Evolutionary conservation across 2,329 filamentous ascomycete genomes (phyloP).

Genomic region (Fusarium sp.): DNA sequence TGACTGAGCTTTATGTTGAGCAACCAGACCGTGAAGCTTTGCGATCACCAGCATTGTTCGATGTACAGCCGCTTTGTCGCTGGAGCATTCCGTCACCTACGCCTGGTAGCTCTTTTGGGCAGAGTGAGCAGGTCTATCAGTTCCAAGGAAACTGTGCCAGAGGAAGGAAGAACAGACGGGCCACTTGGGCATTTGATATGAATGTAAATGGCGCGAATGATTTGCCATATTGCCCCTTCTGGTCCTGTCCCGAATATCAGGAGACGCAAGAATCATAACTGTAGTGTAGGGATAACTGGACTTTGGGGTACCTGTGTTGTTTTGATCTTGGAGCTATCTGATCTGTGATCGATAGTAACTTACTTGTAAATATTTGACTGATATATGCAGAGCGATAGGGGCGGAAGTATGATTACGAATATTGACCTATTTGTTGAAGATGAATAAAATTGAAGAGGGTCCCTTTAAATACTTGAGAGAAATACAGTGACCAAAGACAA

Average conservation of each 20-base stretch:
- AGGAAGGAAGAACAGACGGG: fast-evolving
- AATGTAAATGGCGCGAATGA: fast-evolving
- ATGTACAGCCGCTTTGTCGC: background rate
- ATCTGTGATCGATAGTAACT: fast-evolving
- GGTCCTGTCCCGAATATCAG: background rate
- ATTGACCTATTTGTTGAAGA: too few relatives aligned
- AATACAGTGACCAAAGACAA: too few relatives aligned
- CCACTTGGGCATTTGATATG: background rate
- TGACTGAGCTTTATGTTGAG: background rate
- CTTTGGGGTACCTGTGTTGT: too few relatives aligned
- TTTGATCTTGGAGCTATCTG: background rate
- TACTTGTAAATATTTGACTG: fast-evolving
- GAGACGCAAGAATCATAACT: fast-evolving
- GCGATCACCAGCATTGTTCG: fast-evolving
- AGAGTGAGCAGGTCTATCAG: background rate
- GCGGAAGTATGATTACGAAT: too few relatives aligned
- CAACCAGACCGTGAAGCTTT: background rate
- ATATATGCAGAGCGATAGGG: fast-evolving
- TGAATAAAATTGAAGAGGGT: too few relatives aligned
- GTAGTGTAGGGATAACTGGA: fast-evolving
- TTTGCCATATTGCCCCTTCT: background rate
- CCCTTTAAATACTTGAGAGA: too few relatives aligned
- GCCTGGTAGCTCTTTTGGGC: fast-evolving
- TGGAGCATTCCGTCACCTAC: background rate
- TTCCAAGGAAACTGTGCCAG: fast-evolving